Evolutionary conservation across 2,329 filamentous ascomycete genomes (phyloP).

Genomic region (Scedosporium dehoogii): DNA sequence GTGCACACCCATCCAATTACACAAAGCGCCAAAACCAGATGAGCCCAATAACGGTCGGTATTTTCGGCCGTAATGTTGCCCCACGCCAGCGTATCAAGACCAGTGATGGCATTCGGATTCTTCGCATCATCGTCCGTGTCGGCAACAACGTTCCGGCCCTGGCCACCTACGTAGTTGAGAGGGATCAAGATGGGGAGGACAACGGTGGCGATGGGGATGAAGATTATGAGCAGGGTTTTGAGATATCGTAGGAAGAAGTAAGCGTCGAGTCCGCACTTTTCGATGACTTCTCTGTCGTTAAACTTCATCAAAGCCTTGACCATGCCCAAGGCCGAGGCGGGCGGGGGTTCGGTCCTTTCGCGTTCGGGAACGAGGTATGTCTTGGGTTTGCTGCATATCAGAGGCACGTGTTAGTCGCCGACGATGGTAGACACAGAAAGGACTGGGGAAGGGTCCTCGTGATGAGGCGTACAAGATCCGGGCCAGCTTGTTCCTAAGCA

Average conservation of each 20-base stretch:
- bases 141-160: slow-evolving; percentile 42
- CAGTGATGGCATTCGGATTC: slow-evolving; percentile 29
- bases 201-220: slow-evolving; percentile 68
- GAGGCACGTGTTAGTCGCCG: slow-evolving; percentile 9
- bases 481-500: slow-evolving; percentile 68
- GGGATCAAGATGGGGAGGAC: slow-evolving; percentile 81
- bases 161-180: slow-evolving; percentile 67
- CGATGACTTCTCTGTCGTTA: slow-evolving; percentile 73
- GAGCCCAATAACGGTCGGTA: slow-evolving; percentile 68
- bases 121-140: slow-evolving; percentile 22
- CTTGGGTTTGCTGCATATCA: slow-evolving; percentile 55
- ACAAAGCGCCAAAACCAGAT: slow-evolving; percentile 67
- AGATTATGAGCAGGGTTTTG: slow-evolving; percentile 72
- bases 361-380: slow-evolving; percentile 80
- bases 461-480: slow-evolving; percentile 63
- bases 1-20: slow-evolving; percentile 78
- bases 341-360: slow-evolving; percentile 70
- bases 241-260: slow-evolving; percentile 95
- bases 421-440: background rate
- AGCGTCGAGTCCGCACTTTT: slow-evolving; percentile 90
- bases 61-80: slow-evolving; percentile 66
- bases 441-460: slow-evolving; percentile 4
- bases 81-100: slow-evolving; percentile 78
- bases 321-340: slow-evolving; percentile 41
- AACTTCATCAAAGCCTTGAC: slow-evolving; percentile 54